These are phyloP conservation scores for Fusarium setosum DNA, from an alignment of 2,329 filamentous ascomycete genomes.

Conservation along the genomic window DNA sequence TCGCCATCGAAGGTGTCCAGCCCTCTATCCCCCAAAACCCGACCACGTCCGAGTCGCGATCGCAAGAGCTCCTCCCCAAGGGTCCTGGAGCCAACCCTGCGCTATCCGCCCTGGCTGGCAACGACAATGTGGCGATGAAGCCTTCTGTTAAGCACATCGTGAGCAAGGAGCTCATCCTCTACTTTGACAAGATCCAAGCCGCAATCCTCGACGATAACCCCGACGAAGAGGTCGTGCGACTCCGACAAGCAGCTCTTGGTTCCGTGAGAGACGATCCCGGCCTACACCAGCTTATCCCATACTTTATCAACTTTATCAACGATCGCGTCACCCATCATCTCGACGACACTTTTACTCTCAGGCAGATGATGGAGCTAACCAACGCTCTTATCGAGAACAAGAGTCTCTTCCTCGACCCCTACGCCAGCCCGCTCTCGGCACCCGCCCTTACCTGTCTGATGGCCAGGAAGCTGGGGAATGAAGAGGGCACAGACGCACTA, in stretches of 20 bases:
- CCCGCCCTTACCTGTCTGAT: slow-evolving; percentile 93
- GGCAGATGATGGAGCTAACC: slow-evolving; percentile 92
- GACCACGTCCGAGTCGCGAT: slow-evolving; percentile 83
- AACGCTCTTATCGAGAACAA: slow-evolving; percentile 86
- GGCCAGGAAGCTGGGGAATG: slow-evolving; percentile 76
- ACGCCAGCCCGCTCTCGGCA: slow-evolving; percentile 76
- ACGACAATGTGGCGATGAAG: slow-evolving; percentile 85
- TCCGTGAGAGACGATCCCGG: slow-evolving; percentile 91
- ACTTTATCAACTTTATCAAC: slow-evolving; percentile 95
- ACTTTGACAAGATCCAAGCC: slow-evolving; percentile 94
- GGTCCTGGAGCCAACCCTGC: slow-evolving; percentile 89
- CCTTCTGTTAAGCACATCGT: slow-evolving; percentile 96
- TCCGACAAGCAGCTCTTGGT: slow-evolving; percentile 86
- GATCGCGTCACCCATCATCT: slow-evolving; percentile 96
- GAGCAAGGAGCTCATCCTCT: slow-evolving; percentile 94
- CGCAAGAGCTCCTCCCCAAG: slow-evolving; percentile 89
- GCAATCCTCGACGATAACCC: slow-evolving; percentile 90
- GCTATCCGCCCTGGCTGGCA: slow-evolving; percentile 82
- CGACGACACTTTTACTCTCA: slow-evolving; percentile 88
- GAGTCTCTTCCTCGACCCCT: slow-evolving; percentile 76
- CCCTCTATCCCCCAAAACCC: slow-evolving; percentile 97
- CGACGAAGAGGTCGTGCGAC: slow-evolving; percentile 77
- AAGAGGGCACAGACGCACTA: slow-evolving; percentile 62
- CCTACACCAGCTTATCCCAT: slow-evolving; percentile 93
- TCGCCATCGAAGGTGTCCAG: slow-evolving; percentile 96